Conservation (phyloP, 306 rosid species). For the Glycine soja region DNA sequence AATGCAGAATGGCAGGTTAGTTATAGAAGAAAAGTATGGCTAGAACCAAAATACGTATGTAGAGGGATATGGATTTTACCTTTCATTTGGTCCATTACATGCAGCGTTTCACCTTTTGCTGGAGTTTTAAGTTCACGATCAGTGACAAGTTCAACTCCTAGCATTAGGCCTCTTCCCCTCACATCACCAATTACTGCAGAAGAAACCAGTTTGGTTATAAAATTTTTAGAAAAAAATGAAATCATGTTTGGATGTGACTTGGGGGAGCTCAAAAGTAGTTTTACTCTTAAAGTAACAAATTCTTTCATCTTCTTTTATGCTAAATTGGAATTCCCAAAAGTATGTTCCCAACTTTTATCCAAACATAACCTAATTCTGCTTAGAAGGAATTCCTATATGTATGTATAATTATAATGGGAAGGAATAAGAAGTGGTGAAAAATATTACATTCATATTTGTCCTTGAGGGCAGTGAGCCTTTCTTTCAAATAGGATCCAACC, state of each 20-base stretch:
- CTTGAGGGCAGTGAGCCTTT: conserved; percentile 65
- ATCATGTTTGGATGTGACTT: too few species aligned
- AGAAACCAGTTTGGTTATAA: conserved; percentile 22
- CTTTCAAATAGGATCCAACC: conserved; percentile 74
- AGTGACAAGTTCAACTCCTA: conserved; percentile 86
- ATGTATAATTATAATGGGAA: too few species aligned
- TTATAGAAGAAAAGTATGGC: too few species aligned
- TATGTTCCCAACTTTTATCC: too few species aligned
- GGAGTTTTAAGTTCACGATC: conserved; percentile 78
- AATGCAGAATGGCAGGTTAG: background rate
- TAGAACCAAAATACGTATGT: too few species aligned
- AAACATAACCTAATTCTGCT: too few species aligned
- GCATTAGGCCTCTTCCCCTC: conserved; percentile 85
- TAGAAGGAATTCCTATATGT: too few species aligned
- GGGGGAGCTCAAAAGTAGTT: too few species aligned
- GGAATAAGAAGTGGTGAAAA: background rate
- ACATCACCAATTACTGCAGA: conserved; percentile 81
- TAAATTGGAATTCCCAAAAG: too few species aligned
- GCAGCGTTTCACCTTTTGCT: conserved; percentile 74
- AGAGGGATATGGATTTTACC: conserved; percentile 50
- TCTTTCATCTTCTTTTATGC: too few species aligned
- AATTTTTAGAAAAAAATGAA: background rate
- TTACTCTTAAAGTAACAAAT: too few species aligned
- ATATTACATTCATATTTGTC: conserved; percentile 71
- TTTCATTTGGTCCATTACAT: conserved; percentile 78